A percentile compares a stretch with the other conserved stretches of the same genome.
These are phyloP conservation scores for Hymenoscyphus infarciens DNA, from an alignment of 2,329 filamentous ascomycete genomes.

Conservation along the genomic window DNA sequence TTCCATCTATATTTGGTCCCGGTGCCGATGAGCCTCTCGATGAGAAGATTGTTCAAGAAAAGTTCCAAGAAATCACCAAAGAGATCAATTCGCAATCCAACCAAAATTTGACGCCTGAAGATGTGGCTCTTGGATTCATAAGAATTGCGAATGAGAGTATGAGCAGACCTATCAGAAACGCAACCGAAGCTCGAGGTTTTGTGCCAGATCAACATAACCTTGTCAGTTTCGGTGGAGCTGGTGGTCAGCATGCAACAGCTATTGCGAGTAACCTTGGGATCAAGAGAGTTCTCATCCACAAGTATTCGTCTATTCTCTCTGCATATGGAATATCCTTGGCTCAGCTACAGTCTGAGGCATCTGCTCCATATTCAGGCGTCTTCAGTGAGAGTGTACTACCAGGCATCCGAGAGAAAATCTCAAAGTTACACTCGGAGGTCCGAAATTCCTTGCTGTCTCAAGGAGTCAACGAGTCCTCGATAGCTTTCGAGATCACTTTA, in stretches of 20 bases:
- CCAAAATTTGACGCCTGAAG: slow-evolving; percentile 64
- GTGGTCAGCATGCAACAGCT: slow-evolving; percentile 83
- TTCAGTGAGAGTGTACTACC: not conserved
- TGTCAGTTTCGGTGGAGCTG: slow-evolving; percentile 85
- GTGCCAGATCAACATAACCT: slow-evolving; percentile 82
- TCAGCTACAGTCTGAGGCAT: not conserved
- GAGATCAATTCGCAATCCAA: slow-evolving; percentile 71
- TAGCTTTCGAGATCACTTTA: slow-evolving; percentile 40
- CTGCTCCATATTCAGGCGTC: not conserved
- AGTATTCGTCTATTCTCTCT: slow-evolving; percentile 82
- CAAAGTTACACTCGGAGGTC: not conserved
- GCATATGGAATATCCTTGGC: slow-evolving; percentile 90
- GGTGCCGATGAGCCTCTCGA: slow-evolving; percentile 80
- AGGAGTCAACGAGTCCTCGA: not conserved
- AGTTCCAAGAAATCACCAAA: slow-evolving; percentile 71
- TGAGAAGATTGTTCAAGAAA: slow-evolving; percentile 66
- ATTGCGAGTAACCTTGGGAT: slow-evolving; percentile 82
- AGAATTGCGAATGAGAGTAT: slow-evolving; percentile 87
- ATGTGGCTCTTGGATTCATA: slow-evolving; percentile 52
- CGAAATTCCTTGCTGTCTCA: not conserved
- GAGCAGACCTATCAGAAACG: slow-evolving; percentile 80
- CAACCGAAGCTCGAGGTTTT: slow-evolving; percentile 87
- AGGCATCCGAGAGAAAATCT: not conserved
- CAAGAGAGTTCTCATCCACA: slow-evolving; percentile 76
- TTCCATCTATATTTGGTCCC: slow-evolving; percentile 91